A percentile compares a stretch with the other conserved stretches of the same genome.
These are phyloP conservation scores for Xylaria nigripes DNA, from an alignment of 495 filamentous ascomycete species.

Conservation along the genomic window DNA sequence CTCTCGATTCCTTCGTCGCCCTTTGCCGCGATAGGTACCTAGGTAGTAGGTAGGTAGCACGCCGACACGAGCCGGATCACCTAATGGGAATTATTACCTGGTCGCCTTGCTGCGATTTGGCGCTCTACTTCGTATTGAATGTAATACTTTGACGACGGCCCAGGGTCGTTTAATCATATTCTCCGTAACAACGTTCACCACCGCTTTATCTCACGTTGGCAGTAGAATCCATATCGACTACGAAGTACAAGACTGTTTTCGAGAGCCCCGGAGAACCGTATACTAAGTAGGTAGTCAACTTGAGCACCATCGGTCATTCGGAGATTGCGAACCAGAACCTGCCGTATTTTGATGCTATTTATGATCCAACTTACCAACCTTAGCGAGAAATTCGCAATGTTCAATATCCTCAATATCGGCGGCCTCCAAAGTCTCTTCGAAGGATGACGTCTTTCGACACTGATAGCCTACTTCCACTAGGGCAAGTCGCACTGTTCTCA, in stretches of 20 bases:
- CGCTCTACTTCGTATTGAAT: slow-evolving; percentile 34
- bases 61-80: not conserved
- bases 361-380: slow-evolving; percentile 34
- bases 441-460: slow-evolving; percentile 29
- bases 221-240: too few relatives aligned
- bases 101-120: not conserved
- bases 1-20: slow-evolving; percentile 4
- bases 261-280: too few relatives aligned
- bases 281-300: too few relatives aligned
- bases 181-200: slow-evolving; percentile 33
- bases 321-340: slow-evolving; percentile 37
- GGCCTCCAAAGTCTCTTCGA: slow-evolving; percentile 32
- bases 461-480: slow-evolving; percentile 33
- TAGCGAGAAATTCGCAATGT: slow-evolving; percentile 28
- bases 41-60: too few relatives aligned
- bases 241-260: too few relatives aligned
- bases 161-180: slow-evolving; percentile 19
- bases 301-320: slow-evolving; percentile 32
- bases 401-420: slow-evolving; percentile 37
- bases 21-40: not conserved
- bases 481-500: slow-evolving; percentile 36
- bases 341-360: slow-evolving; percentile 40
- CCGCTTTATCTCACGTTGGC: slow-evolving; percentile 33
- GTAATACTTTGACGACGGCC: slow-evolving; percentile 32
- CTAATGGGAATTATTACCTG: too few relatives aligned